Base-by-base conservation (phyloP, 179 eudicot genomes). In the Corrigiola litoralis region DNA sequence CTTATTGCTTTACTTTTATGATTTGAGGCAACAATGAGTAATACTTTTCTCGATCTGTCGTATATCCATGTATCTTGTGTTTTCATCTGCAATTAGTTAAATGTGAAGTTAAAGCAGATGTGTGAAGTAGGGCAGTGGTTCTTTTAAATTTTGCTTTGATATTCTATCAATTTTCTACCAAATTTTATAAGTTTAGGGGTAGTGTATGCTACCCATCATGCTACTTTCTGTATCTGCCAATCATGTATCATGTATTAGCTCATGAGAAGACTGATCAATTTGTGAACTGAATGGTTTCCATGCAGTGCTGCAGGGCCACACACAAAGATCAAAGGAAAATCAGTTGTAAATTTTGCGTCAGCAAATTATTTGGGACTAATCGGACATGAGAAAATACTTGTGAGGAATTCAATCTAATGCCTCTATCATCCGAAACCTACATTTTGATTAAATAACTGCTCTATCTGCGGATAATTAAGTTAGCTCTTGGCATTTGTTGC, bases 291-390 rank as follows among this genome's bases (percentile, higher is more conserved):
- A 6, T 61, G 29, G 24, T 44, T 28, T 67, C 54, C 46, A 7
- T 81, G 75, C 85, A 90, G 95, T 87, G 90, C 97, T 80, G 97
- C 97, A 37, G 87, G 91, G 66, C 85, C 97, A 34, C 97, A 94
- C 78, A 70, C 91, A 45, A 63, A 82, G 57, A 83, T 90, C 55
- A 76, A 86, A 50, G 97, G 99, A 42, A 81, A 87, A 77, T 90
- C 86, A 40, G 94, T 87, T 58, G 82, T 90, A 62, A 94, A 94
- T 66, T 94, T 90, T 84, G 86, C 99, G 46, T 84, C 97, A 46
- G 99, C 97, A 74, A 87, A 94, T 75, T 94, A 87, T 77, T 87
- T 94, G 55, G 98, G 97, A 63, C 66, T 94, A 56, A 73, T 94
- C 51, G 97, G 95, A 31, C 80, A 90, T 63, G 74, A 86, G 55